Base-by-base conservation (phyloP, 306 rosid genomes). In the Rosa persica region DNA sequence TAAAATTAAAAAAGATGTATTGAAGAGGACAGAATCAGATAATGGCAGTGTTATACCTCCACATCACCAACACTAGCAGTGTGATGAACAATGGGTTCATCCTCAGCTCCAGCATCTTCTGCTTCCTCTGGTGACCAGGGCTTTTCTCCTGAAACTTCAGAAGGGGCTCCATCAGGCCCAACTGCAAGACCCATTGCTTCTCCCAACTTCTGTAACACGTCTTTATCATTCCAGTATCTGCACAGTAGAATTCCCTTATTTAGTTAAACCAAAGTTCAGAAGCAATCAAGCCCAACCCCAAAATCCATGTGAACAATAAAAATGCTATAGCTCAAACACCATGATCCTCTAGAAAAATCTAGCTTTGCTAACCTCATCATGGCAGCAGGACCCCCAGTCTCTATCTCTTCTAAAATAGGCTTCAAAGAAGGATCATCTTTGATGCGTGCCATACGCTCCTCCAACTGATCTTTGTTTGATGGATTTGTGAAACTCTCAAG, bases 21-120 rank as follows among this genome's bases (percentile, higher is more conserved):
- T 6, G 42, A 81, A 77, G 66, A 48, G 62, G 13, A 47, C 23
- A 74, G 36, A 62, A 43, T 39, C 69, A 80, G 71, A 52, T 49
- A 46, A 39, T 9, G 61, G 0, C 19, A 48, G 46, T 46, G 52
- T 3, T 49, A 72, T 87, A 91, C 98, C 97, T 90, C 98, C 25
- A 96, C 85, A 79, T 96, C 99, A 82, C 99, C 99, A 87, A 89
- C 91, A 82, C 99, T 96, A 78, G 99, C 98, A 80, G 98, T 91
- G 4, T 85, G 93, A 87, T 96, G 99, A 85, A 96, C 98, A 27
- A 87, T 81, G 75, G 98, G 90, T 85, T 96, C 99, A 82, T 96
- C 99, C 76, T 93, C 99, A 87, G 86, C 89, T 78, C 93, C 96
- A 36, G 72, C 79, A 19, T 93, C 98, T 73, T 93, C 99, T 65